phyloP scores from a whole-genome alignment of 306 rosid species.

The Castanea mollissima region DNA sequence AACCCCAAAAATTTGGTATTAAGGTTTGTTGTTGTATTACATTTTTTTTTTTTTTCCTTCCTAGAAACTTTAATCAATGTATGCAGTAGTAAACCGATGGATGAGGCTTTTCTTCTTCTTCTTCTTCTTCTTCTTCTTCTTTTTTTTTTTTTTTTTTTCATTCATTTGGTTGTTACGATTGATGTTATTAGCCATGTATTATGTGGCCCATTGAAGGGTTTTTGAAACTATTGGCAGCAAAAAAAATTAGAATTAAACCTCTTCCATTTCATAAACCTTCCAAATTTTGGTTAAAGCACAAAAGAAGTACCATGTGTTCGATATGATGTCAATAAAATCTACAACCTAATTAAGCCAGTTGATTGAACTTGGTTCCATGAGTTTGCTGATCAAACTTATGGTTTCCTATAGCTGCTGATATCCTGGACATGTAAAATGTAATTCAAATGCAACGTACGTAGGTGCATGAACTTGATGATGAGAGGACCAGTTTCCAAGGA shows the following conservation, averaged over 20 bases:
- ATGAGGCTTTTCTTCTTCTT: no score
- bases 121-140: no score
- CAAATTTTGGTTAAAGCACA: not conserved
- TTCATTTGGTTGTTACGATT: not conserved
- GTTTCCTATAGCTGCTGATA: not conserved
- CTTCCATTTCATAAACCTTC: not conserved
- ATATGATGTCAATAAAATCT: not conserved
- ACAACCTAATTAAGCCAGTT: not conserved
- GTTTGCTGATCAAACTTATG: not conserved
- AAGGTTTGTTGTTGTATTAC: no score
- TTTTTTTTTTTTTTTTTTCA: no score
- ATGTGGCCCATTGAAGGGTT: no score
- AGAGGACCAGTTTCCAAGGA: not conserved
- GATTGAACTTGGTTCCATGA: not conserved
- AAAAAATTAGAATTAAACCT: no score
- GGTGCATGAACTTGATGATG: not conserved
- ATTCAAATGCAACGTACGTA: not conserved
- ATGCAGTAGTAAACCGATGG: not conserved
- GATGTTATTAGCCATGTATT: no score
- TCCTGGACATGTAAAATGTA: not conserved
- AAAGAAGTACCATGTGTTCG: not conserved
- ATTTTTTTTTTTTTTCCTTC: no score
- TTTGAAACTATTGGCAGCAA: no score
- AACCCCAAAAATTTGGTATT: no score
- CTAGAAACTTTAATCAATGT: not conserved